phyloP scores from a whole-genome alignment of 23 red algal genomes.

The Pyropia haitanensis region DNA sequence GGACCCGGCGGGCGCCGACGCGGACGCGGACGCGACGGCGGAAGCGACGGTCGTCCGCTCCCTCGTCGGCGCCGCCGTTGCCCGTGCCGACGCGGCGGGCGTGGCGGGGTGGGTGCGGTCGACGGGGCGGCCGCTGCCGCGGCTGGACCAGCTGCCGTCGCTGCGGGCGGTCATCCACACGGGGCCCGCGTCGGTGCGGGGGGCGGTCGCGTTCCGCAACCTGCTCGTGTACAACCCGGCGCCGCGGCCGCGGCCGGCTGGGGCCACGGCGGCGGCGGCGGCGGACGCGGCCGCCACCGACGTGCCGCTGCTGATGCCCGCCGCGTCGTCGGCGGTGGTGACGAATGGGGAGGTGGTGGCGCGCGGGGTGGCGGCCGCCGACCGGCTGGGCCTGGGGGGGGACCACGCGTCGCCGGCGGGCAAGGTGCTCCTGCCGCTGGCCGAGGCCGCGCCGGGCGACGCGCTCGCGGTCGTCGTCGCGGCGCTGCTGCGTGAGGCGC shows the following conservation, averaged over 20 bases:
- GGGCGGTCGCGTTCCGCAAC: conserved; percentile 25
- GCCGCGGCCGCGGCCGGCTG: neutral
- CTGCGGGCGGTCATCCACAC: conserved; percentile 44
- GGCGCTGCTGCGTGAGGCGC: conserved; percentile 25
- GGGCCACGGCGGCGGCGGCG: neutral
- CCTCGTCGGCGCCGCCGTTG: conserved; percentile 18
- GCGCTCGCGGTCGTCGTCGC: conserved; percentile 22
- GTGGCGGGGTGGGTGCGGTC: conserved; percentile 15
- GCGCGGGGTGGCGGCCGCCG: conserved; percentile 7
- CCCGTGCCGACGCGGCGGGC: conserved; percentile 26
- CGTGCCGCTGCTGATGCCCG: conserved; percentile 7
- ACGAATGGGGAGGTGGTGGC: conserved; percentile 17
- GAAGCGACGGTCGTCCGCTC: conserved; percentile 18
- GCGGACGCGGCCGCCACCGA: neutral
- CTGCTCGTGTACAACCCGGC: conserved; percentile 37
- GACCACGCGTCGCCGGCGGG: conserved; percentile 24
- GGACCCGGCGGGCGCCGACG: conserved; percentile 4
- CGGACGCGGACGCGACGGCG: conserved; percentile 7
- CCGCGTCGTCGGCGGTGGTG: conserved; percentile 10
- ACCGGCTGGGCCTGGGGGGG: conserved; percentile 13
- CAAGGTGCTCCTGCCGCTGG: conserved; percentile 27
- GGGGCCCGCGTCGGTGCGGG: conserved; percentile 22
- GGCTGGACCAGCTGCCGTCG: conserved; percentile 12
- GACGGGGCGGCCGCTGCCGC: conserved; percentile 29
- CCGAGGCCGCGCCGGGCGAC: neutral